These are phyloP conservation scores for Blastosporella zonata DNA, from an alignment of 1,284 basidiomycete species.

Conservation along the genomic window DNA sequence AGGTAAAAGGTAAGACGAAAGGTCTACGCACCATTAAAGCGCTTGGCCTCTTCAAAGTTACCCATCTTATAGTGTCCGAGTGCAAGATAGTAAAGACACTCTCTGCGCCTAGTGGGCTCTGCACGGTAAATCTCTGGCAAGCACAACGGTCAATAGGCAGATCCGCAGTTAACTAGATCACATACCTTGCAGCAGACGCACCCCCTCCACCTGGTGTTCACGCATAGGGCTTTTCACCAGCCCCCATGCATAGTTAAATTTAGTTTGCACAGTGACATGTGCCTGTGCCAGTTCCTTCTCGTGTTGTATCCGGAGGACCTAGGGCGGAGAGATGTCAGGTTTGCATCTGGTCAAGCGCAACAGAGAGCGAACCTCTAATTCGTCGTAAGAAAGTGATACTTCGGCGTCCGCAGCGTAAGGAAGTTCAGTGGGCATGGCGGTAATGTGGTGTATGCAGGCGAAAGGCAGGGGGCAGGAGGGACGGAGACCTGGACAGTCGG, in stretches of 20 bases:
- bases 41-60: slow-evolving; percentile 90
- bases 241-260: slow-evolving; percentile 98
- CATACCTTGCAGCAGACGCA: slow-evolving; percentile 87
- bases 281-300: slow-evolving; percentile 82
- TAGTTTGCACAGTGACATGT: slow-evolving; percentile 92
- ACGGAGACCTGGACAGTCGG: background rate
- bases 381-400: slow-evolving; percentile 83
- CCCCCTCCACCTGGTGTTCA: slow-evolving; percentile 88
- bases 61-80: slow-evolving; percentile 97
- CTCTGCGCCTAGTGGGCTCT: slow-evolving; percentile 85
- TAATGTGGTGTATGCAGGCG: background rate
- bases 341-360: slow-evolving; percentile 5
- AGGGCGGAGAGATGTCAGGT: slow-evolving; percentile 3
- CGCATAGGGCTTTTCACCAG: slow-evolving; percentile 84
- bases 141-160: slow-evolving; percentile 1
- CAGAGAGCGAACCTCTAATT: slow-evolving; percentile 67
- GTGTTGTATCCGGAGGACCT: slow-evolving; percentile 87
- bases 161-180: slow-evolving; percentile 7
- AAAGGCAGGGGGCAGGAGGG: background rate
- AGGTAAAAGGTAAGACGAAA: background rate
- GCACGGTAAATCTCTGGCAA: slow-evolving; percentile 87
- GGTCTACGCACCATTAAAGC: slow-evolving; percentile 76
- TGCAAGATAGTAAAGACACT: slow-evolving; percentile 97
- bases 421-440: slow-evolving; percentile 73
- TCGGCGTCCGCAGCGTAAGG: slow-evolving; percentile 96